Percentiles rank a stretch among this genome's conserved stretches.
phyloP scores from a whole-genome alignment of 805 yeast genomes.

The Geotrichum ghanense region DNA sequence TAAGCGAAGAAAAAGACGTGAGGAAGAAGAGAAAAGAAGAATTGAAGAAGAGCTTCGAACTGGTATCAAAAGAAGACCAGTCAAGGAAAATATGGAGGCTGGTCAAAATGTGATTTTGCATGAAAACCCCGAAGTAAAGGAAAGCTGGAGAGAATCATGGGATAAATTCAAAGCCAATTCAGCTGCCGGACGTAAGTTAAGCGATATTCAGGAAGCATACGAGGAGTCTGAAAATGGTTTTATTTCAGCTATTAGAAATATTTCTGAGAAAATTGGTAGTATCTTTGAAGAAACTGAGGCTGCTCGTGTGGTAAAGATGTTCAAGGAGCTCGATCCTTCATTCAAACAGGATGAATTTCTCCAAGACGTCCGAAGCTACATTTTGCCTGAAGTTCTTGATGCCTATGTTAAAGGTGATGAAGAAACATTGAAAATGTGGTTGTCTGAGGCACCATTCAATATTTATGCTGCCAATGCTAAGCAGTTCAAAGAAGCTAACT shows the following conservation, averaged over 20 bases:
- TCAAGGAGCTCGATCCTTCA: conserved; percentile 81
- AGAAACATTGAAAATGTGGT: conserved; percentile 73
- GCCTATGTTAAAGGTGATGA: conserved; percentile 92
- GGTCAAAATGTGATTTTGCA: conserved; percentile 78
- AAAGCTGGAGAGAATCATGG: conserved; percentile 52
- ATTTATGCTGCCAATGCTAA: conserved; percentile 91
- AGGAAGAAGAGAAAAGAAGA: conserved; percentile 24
- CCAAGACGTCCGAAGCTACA: conserved; percentile 77
- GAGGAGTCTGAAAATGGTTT: conserved; percentile 93
- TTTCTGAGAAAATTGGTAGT: conserved; percentile 70
- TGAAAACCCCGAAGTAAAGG: conserved; percentile 63
- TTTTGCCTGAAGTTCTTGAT: conserved; percentile 90
- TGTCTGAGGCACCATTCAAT: conserved; percentile 92
- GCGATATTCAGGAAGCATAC: conserved; percentile 47
- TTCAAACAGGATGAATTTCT: conserved; percentile 72
- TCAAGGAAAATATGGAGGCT: conserved; percentile 55
- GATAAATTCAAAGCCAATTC: conserved; percentile 57
- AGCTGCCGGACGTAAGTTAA: conserved; percentile 52
- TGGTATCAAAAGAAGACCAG: conserved; percentile 54
- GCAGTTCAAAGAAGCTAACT: conserved; percentile 80
- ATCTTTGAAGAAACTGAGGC: conserved; percentile 94
- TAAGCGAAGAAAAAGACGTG: conserved; percentile 63
- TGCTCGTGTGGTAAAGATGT: conserved; percentile 79
- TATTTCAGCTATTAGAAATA: conserved; percentile 66
- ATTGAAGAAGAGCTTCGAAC: conserved; percentile 35